These are phyloP conservation scores for Ramaria sp. DNA, from an alignment of 768 basidiomycete species.

Conservation along the genomic window DNA sequence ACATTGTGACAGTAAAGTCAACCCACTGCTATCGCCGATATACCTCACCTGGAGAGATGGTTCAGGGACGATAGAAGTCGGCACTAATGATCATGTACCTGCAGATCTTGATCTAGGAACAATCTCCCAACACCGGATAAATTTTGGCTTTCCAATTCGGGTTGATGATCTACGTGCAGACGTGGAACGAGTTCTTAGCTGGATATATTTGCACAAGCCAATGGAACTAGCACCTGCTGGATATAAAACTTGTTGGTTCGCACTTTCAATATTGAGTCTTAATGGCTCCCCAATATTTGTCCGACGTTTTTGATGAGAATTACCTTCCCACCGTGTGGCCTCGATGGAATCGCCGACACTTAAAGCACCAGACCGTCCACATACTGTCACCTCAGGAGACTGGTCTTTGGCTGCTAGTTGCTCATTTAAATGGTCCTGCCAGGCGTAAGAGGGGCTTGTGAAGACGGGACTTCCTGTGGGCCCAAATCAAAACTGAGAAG, in stretches of 20 bases:
- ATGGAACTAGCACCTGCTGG: background rate
- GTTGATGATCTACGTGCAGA: background rate
- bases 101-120: slow-evolving; percentile 74
- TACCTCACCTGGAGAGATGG: background rate
- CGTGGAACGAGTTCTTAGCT: background rate
- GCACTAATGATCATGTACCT: slow-evolving; percentile 58
- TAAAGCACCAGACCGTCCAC: background rate
- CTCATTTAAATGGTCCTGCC: slow-evolving; percentile 3
- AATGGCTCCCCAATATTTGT: background rate
- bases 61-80: background rate
- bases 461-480: background rate
- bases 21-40: background rate
- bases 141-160: slow-evolving; percentile 25
- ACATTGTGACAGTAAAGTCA: background rate
- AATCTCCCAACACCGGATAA: slow-evolving; percentile 74
- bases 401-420: background rate
- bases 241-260: background rate
- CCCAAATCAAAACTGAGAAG: background rate
- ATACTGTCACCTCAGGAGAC: background rate
- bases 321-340: background rate
- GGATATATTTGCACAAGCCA: background rate
- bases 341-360: background rate
- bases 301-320: background rate
- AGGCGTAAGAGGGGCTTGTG: background rate
- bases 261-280: background rate